These are phyloP conservation scores for Rhizoclosmatium globosum DNA, from an alignment of 192 early-diverging fungal species.

Conservation along the genomic window DNA sequence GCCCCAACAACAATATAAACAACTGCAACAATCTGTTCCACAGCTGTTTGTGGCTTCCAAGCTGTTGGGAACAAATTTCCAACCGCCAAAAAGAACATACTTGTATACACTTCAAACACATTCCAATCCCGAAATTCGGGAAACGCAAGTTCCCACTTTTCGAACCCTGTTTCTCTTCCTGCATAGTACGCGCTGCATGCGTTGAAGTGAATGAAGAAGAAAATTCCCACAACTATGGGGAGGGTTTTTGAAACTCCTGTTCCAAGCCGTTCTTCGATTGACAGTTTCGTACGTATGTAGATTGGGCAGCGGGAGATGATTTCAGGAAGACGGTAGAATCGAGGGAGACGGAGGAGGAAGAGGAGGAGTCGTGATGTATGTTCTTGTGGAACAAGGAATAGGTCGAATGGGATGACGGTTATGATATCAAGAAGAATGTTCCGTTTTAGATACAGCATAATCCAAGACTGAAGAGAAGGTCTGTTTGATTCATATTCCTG, in stretches of 20 bases:
- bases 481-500: constrained; percentile 21
- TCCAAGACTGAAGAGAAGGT: neutral
- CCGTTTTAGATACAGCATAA: neutral
- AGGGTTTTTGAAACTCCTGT: constrained; percentile 3
- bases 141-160: neutral
- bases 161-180: neutral
- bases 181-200: constrained; percentile 3
- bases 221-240: constrained; percentile 5
- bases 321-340: neutral
- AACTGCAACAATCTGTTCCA: constrained; percentile 2
- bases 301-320: constrained; percentile 9
- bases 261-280: neutral
- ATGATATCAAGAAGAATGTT: constrained; percentile 4
- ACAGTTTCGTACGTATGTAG: neutral
- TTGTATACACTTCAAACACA: neutral
- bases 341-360: neutral
- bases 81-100: constrained; percentile 8
- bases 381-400: neutral
- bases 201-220: constrained; percentile 16
- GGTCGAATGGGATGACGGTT: neutral
- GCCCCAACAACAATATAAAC: constrained; percentile 10
- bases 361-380: neutral
- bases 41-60: neutral
- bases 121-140: neutral
- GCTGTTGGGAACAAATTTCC: constrained; percentile 11